phyloP scores from a whole-genome alignment of 2,329 filamentous ascomycete species.

The Zasmidium angulare region DNA sequence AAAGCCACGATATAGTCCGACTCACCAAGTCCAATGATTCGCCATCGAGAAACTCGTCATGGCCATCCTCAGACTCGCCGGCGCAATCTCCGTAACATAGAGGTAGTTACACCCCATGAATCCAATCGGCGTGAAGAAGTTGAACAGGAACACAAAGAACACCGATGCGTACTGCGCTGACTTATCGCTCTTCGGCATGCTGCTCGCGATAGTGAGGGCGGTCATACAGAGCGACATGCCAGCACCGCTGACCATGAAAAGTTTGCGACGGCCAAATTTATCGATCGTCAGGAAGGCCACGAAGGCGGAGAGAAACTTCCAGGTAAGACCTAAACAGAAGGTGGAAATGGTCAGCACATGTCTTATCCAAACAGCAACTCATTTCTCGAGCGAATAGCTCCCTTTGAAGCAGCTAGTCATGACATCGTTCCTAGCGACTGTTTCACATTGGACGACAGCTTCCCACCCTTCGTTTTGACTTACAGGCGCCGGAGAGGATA shows the following conservation, averaged over 20 bases:
- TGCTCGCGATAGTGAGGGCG: constrained; percentile 54
- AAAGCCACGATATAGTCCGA: background rate
- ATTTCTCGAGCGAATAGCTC: no score
- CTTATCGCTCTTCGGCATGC: constrained; percentile 47
- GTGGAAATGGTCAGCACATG: no score
- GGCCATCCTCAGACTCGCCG: constrained; percentile 51
- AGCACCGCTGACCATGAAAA: constrained; percentile 53
- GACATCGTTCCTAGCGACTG: no score
- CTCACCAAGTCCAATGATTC: constrained; percentile 52
- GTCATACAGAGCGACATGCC: constrained; percentile 59
- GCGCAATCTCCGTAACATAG: constrained; percentile 60
- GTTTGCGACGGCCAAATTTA: constrained; percentile 48
- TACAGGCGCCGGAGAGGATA: constrained; percentile 48
- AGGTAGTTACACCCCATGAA: constrained; percentile 62
- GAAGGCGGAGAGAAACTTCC: constrained; percentile 54
- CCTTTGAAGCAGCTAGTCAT: no score
- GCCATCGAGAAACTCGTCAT: constrained; percentile 59
- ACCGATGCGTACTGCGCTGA: constrained; percentile 53
- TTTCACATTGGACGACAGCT: no score
- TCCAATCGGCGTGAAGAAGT: constrained; percentile 60
- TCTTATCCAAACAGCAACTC: no score
- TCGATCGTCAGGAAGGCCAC: constrained; percentile 54
- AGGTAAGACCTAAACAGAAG: constrained; percentile 59
- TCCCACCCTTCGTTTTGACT: no score
- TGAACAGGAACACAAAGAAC: constrained; percentile 60